phyloP scores from a whole-genome alignment of 2,329 filamentous ascomycete species.

The Fusarium brevicatenulatum region DNA sequence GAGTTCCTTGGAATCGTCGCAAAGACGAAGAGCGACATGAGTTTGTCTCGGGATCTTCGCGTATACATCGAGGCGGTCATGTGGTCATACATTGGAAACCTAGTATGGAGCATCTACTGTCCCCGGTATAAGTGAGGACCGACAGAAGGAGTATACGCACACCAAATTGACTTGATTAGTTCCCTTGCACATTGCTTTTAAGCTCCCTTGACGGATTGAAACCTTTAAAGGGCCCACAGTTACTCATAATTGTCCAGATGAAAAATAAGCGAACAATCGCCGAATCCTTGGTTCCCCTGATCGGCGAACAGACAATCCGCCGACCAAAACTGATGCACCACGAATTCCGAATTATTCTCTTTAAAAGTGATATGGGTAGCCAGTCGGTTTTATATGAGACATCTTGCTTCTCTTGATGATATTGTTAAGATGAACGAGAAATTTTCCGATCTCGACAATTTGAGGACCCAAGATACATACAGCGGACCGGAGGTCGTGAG shows the following conservation, averaged over 20 bases:
- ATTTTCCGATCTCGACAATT: too few species aligned
- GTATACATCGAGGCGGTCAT: not conserved
- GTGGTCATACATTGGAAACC: not conserved
- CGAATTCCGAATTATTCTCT: accelerated
- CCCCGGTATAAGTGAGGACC: not conserved
- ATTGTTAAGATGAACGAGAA: accelerated
- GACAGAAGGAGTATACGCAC: too few species aligned
- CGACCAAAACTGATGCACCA: not conserved
- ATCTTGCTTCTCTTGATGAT: accelerated
- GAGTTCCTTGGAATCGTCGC: not conserved
- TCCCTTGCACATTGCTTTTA: not conserved
- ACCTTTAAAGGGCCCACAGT: not conserved
- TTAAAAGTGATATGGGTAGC: accelerated
- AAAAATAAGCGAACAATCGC: not conserved
- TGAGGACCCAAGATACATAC: not conserved
- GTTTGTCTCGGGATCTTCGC: not conserved
- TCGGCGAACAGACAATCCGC: not conserved
- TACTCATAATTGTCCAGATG: accelerated
- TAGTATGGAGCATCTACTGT: not conserved
- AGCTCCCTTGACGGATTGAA: too few species aligned
- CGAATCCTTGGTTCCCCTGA: not conserved
- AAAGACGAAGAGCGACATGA: accelerated
- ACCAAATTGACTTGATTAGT: not conserved
- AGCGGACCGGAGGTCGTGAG: not conserved
- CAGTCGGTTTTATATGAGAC: accelerated